Percentiles rank a stretch among this genome's conserved stretches.
phyloP scores from a whole-genome alignment of 768 basidiomycete species.

The Inosperma sp. region DNA sequence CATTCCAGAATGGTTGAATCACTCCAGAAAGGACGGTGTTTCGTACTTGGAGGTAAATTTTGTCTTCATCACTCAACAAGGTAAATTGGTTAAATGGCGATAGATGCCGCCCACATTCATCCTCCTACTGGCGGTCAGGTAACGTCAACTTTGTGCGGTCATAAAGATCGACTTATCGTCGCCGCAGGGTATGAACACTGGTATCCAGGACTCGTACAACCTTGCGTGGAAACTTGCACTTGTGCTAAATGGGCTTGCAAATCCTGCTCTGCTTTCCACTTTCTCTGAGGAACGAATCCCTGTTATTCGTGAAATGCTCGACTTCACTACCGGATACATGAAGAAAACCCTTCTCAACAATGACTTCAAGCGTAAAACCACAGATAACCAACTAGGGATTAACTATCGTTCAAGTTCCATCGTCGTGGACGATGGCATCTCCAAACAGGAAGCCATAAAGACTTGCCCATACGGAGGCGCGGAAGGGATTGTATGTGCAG shows the following conservation, averaged over 20 bases:
- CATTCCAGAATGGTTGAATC: slow-evolving; percentile 3
- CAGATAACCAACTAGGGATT: slow-evolving; percentile 41
- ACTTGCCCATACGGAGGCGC: no score
- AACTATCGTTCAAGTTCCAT: slow-evolving; percentile 51
- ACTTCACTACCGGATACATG: slow-evolving; percentile 23
- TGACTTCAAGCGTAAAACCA: slow-evolving; percentile 19
- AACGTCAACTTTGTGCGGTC: background rate
- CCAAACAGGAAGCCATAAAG: slow-evolving; percentile 30
- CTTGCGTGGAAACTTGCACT: slow-evolving; percentile 36
- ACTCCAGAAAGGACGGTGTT: background rate
- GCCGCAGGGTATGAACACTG: slow-evolving; percentile 7
- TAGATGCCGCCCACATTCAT: slow-evolving; percentile 8
- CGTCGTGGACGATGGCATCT: slow-evolving; percentile 34
- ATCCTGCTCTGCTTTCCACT: slow-evolving; percentile 26
- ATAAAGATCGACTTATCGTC: background rate
- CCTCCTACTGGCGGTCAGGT: slow-evolving; percentile 7
- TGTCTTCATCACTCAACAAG: background rate
- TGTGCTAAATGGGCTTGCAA: slow-evolving; percentile 25
- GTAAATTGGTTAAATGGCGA: background rate
- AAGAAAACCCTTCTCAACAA: background rate
- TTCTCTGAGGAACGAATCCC: slow-evolving; percentile 34
- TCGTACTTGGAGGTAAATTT: slow-evolving; percentile 4
- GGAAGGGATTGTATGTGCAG: no score
- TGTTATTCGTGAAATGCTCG: slow-evolving; percentile 35
- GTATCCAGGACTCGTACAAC: slow-evolving; percentile 20